Evolutionary conservation across 495 filamentous ascomycete genomes (phyloP), one percentile per base, ranked within the genome.

Genomic region (Xylaria curta): DNA sequence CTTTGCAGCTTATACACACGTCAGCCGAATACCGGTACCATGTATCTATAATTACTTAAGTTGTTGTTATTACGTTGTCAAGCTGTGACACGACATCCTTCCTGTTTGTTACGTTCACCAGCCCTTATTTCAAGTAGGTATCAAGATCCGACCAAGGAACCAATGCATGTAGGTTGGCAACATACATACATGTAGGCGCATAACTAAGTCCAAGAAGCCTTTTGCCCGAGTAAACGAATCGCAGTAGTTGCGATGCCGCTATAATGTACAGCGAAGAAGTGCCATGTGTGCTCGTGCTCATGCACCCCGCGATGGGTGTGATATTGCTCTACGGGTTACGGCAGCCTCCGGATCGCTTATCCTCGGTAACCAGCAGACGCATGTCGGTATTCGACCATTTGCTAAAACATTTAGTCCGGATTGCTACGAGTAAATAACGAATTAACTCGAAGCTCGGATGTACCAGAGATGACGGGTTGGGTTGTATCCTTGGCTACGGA

Each of bases 221-320:
- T 47, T 64, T 19, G 61, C 40, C 61, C 42, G 61, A 64, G 38
- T 24, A 64, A 64, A 64, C 61, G 61, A 64, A 64, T 47, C 12
- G 15, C 13, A 64, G 42, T 5, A 6, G 5, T 19, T 15, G 24
- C 21, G 61, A 26, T 49, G 40, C 42, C 17, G 42, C 42, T 64
- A 17, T 31, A 56, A 7, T 17, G 9, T 44, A 13, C 9, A 33
- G 42, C 8, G 21, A 62, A 21, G 19, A 10, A 38, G 5, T n/a
- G 21, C 19, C 21, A 12, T 38, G 31, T 60, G 31, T 46, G 38
- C n/a, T 33, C 15, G 28, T 44, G 36, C 19, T 44, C 36, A 28
- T 63, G 61, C 42, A 64, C 61, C 61, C 61, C 60, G 38, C 60
- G 38, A 63, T 46, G 36, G 60, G 44, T 44, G 21, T 26, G 24